phyloP scores from a whole-genome alignment of 306 rosid genomes.

The Datisca glomerata region DNA sequence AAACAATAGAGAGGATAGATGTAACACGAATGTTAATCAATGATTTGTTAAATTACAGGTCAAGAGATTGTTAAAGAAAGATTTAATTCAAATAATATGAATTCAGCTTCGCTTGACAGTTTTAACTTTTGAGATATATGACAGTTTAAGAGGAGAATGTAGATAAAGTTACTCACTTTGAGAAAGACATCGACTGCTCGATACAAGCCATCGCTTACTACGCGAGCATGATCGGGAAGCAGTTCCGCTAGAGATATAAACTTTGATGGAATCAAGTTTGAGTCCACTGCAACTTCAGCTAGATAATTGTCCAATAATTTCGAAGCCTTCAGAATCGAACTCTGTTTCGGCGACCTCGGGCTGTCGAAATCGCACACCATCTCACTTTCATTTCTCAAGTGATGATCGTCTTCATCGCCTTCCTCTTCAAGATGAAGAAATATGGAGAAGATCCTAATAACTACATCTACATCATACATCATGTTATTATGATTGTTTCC shows the following conservation, averaged over 20 bases:
- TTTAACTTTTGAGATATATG: not conserved
- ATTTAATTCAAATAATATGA: too few species aligned
- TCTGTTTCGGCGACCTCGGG: slow-evolving; percentile 93
- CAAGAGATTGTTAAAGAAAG: too few species aligned
- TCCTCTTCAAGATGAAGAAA: slow-evolving; percentile 85
- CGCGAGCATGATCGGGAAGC: slow-evolving; percentile 90
- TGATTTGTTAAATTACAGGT: too few species aligned
- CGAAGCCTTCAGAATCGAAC: slow-evolving; percentile 84
- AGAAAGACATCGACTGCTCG: slow-evolving; percentile 90
- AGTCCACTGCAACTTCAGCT: slow-evolving; percentile 80
- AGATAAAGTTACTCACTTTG: slow-evolving; percentile 42
- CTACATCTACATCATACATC: slow-evolving; percentile 65
- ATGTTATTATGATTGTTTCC: slow-evolving; percentile 44
- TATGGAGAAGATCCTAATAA: slow-evolving; percentile 72
- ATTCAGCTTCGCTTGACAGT: too few species aligned
- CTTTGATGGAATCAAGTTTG: slow-evolving; percentile 68
- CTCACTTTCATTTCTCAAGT: slow-evolving; percentile 76
- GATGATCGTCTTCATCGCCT: slow-evolving; percentile 45
- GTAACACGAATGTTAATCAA: too few species aligned
- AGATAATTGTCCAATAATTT: slow-evolving; percentile 77
- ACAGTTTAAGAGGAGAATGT: not conserved
- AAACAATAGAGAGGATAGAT: too few species aligned
- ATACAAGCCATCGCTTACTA: slow-evolving; percentile 78
- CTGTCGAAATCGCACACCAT: slow-evolving; percentile 82
- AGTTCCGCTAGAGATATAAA: slow-evolving; percentile 74